A percentile compares a stretch with the other conserved stretches of the same genome.
phyloP scores from a whole-genome alignment of 2,329 filamentous ascomycete genomes.

The Magnaporthiopsis poae region DNA sequence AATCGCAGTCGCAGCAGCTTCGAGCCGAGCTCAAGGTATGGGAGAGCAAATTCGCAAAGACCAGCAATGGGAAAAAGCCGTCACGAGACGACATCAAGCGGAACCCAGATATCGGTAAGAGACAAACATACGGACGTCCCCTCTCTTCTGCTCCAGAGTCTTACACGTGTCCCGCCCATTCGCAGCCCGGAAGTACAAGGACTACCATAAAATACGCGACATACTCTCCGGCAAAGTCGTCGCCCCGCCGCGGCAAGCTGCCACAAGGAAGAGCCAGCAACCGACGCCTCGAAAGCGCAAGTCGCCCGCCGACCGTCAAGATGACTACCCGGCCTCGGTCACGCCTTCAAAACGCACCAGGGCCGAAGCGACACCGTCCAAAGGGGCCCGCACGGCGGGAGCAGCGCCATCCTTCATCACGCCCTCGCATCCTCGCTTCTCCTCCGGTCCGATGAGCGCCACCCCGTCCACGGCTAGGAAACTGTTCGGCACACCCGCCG shows the following conservation, averaged over 20 bases:
- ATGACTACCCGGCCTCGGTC: neutral
- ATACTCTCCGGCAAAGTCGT: constrained; percentile 44
- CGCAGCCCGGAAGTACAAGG: constrained; percentile 64
- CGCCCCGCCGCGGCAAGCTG: constrained; percentile 18
- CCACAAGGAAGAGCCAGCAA: constrained; percentile 23
- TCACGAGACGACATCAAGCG: constrained; percentile 66
- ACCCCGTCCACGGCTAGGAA: constrained; percentile 49
- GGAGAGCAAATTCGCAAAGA: constrained; percentile 57
- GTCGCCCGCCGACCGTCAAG: constrained; percentile 19
- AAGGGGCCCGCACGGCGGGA: constrained; percentile 16
- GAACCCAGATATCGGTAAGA: constrained; percentile 58
- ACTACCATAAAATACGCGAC: constrained; percentile 59
- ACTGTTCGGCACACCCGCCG: constrained; percentile 46
- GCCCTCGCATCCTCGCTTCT: constrained; percentile 15
- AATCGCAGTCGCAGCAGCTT: constrained; percentile 43
- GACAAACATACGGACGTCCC: neutral
- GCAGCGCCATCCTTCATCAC: constrained; percentile 13
- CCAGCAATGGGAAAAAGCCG: constrained; percentile 59
- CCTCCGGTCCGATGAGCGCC: constrained; percentile 27
- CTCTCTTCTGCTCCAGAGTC: neutral
- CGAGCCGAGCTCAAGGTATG: constrained; percentile 63
- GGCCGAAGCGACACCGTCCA: constrained; percentile 38
- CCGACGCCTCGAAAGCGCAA: constrained; percentile 30
- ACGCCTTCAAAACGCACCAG: constrained; percentile 45
- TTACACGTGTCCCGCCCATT: constrained; percentile 2